Base-by-base conservation (phyloP, 1,284 basidiomycete species). In the Marasmius tenuissimus region DNA sequence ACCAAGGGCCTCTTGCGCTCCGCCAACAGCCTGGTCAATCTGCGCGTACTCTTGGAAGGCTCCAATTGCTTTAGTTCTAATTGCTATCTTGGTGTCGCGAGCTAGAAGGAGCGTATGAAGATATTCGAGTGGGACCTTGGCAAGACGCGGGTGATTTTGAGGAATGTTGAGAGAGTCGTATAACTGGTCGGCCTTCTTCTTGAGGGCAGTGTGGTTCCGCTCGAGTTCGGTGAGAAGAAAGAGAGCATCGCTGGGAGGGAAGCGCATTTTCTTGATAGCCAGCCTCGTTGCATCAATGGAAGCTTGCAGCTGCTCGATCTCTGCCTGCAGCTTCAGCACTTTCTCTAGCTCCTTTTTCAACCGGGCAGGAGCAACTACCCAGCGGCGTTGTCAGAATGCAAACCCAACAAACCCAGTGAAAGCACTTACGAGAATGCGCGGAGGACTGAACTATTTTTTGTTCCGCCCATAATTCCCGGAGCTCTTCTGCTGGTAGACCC, bases 271-370 rank as follows among this genome's bases (percentile, higher is more conserved):
- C 16, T 16, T 9, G 16, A 40, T 40, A 16, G 39, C 39, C 9
- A 16, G 9, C 16, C 16, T 40, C 9, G 39, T 40, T 9, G 9
- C 16, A 9, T 9, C 39, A 40, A 40, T 40, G 16, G 9, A 9
- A 9, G 39, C 39, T 40, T 40, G 9, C 9, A 40, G 9, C 9
- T 9, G 37, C 6, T 78, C 73, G 0, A 79, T 61, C 7, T 79
- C 70, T 0, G 67, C 67, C 58, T 80, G 77, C 0, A 81, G 68
- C 0, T n/a, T 60, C 0, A 80, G 56, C 0, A 80, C 68, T 1
- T 69, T 67, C 40, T 77, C 73, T 0, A 80, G 68, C n/a, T 79
- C 73, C 22, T 73, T 75, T n/a, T 76, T 75, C 0, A 78, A 61
- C 0, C 66, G 62, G 9, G 60, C 56, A 0, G 74, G 76, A 3